Conservation (phyloP, 176 grass and related monocot species). For the Carex pumila region DNA sequence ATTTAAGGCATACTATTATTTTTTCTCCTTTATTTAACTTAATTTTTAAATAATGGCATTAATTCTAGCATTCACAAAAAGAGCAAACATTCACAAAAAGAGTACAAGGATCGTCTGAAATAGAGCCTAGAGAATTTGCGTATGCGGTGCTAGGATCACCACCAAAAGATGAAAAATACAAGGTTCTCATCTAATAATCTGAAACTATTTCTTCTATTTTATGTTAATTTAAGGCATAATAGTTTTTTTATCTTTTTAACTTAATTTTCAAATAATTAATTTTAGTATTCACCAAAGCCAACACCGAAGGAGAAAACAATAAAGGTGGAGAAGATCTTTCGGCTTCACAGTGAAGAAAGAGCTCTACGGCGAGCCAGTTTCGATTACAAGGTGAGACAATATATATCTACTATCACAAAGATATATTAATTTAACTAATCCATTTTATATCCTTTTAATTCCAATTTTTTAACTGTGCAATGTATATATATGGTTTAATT, state of each 20-base stretch:
- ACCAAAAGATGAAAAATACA: constrained; percentile 5
- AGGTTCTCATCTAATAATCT: background rate
- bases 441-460: background rate
- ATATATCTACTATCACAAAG: background rate
- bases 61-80: background rate
- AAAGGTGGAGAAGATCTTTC: constrained; percentile 17
- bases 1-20: too few species aligned
- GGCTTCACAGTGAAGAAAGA: constrained; percentile 83
- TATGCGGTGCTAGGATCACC: background rate
- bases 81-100: background rate
- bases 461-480: background rate
- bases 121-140: background rate
- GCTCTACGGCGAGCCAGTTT: constrained; percentile 59
- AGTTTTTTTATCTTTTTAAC: background rate
- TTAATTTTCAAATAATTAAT: background rate
- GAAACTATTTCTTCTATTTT: background rate
- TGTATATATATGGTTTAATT: constrained; percentile 10
- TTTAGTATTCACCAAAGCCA: background rate
- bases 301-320: background rate
- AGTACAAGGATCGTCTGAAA: background rate
- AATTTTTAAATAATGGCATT: background rate
- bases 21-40: background rate
- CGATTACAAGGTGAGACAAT: constrained; percentile 48
- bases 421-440: background rate
- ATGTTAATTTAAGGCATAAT: background rate